Evolutionary conservation across 345 rosid genomes (phyloP).

Genomic region (Laguncularia racemosa): DNA sequence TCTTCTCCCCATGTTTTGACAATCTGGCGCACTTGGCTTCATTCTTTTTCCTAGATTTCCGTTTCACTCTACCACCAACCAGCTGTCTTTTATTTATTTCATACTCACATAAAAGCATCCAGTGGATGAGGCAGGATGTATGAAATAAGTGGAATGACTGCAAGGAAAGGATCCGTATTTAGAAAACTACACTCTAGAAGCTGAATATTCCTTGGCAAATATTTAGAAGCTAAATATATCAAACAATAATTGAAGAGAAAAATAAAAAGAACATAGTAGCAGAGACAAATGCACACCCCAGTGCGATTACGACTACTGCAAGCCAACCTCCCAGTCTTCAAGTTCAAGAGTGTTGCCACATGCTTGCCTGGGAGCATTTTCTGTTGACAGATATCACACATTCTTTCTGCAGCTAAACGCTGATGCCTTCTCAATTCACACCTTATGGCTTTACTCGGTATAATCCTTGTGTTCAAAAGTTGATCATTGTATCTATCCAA

Average conservation of each 20-base stretch:
- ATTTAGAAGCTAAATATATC: neutral
- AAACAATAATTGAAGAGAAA: neutral
- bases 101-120: constrained; percentile 80
- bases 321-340: constrained; percentile 72
- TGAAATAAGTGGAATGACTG: constrained; percentile 90
- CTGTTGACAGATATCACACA: constrained; percentile 88
- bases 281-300: constrained; percentile 39
- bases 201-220: too few species aligned
- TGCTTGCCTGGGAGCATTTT: constrained; percentile 87
- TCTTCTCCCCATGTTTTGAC: neutral
- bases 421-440: constrained; percentile 81
- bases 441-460: constrained; percentile 52
- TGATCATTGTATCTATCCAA: constrained; percentile 49
- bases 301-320: constrained; percentile 72
- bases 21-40: constrained; percentile 20
- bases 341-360: constrained; percentile 68
- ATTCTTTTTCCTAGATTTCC: constrained; percentile 48
- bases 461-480: constrained; percentile 41
- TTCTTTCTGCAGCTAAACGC: constrained; percentile 67
- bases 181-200: neutral
- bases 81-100: constrained; percentile 44
- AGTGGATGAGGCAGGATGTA: constrained; percentile 81
- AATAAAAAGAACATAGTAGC: neutral
- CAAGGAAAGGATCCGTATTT: constrained; percentile 5
- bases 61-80: constrained; percentile 30